Evolutionary conservation across 2,329 filamentous ascomycete species (phyloP), one percentile per base, ranked within the genome.

Genomic region (Alternaria consortialis): DNA sequence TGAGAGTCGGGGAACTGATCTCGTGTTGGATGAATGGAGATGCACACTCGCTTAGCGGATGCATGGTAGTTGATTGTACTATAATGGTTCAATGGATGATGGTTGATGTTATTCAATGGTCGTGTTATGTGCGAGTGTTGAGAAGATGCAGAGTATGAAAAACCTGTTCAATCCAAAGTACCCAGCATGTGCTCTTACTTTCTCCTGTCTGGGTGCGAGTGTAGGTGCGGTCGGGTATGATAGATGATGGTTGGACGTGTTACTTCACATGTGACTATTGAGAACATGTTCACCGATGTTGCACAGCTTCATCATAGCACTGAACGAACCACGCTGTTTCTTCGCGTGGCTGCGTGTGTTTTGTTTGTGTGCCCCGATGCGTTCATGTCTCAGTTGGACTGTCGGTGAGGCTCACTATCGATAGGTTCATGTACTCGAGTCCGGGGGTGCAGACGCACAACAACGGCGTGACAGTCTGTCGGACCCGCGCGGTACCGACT

Each of bases 81-180:
- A 65, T 70, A 72, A 67, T 68, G 67, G 65, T 70, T 52, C 69
- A 71, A 72, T 74, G 66, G 63, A 72, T 67, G 57, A 68, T 64
- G 63, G 62, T 56, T 46, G 60, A 63, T 56, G 54, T 40, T 34
- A 40, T 39, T 58, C 20, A 20, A 20, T 20, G 20, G 20, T 20
- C 20, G 20, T 20, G 20, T 17, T 12, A 53, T 37, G 25, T 47
- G 51, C 34, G 36, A 37, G 34, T 51, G 15, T 44, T 52, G 52
- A 46, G 20, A 32, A n/a, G 20, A 31, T 53, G 34, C 36, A 17
- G 20, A 20, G 20, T 20, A 20, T 20, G 20, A 20, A 20, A 20
- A 20, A 20, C 20, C 2, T 20, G 20, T 20, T 20, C 20, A 20
- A 20, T 20, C 20, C 20, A 20, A 20, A 20, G 20, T 20, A 20